A percentile compares a stretch with the other conserved stretches of the same genome.
phyloP scores from a whole-genome alignment of 2,329 filamentous ascomycete genomes.

The Fusarium humuli region DNA sequence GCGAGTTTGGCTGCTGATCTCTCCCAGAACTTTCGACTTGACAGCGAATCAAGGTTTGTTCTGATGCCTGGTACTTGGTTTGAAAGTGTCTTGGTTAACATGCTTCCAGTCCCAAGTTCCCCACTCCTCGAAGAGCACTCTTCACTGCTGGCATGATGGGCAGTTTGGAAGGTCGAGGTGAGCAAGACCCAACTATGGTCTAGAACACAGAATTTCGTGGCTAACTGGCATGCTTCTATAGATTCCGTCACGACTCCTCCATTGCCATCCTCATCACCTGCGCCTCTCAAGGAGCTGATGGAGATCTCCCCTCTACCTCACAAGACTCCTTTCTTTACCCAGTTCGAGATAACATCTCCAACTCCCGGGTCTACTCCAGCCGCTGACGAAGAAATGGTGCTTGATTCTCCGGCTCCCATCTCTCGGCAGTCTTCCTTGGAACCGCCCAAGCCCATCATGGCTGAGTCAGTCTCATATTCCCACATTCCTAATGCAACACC shows the following conservation, averaged over 20 bases:
- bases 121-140: constrained; percentile 56
- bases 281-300: constrained; percentile 88
- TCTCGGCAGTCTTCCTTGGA: constrained; percentile 62
- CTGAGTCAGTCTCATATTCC: constrained; percentile 62
- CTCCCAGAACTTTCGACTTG: constrained; percentile 96
- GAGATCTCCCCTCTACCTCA: constrained; percentile 94
- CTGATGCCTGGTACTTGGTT: constrained; percentile 13
- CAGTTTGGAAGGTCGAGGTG: constrained; percentile 53
- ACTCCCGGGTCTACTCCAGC: constrained; percentile 68
- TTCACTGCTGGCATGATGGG: constrained; percentile 56
- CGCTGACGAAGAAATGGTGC: constrained; percentile 61
- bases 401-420: constrained; percentile 67
- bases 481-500: constrained; percentile 31
- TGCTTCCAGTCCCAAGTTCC: constrained; percentile 54
- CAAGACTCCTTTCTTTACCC: constrained; percentile 76
- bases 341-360: constrained; percentile 78
- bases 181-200: constrained; percentile 24
- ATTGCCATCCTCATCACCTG: constrained; percentile 84
- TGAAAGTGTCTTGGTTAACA: constrained; percentile 37
- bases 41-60: constrained; percentile 82
- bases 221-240: constrained; percentile 52
- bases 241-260: constrained; percentile 87
- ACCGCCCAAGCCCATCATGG: constrained; percentile 59
- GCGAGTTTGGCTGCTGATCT: constrained; percentile 92
- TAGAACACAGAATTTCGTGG: constrained; percentile 1